Conservation (phyloP, 352 stramenopile genomes). For the Globisporangium perplexum region DNA sequence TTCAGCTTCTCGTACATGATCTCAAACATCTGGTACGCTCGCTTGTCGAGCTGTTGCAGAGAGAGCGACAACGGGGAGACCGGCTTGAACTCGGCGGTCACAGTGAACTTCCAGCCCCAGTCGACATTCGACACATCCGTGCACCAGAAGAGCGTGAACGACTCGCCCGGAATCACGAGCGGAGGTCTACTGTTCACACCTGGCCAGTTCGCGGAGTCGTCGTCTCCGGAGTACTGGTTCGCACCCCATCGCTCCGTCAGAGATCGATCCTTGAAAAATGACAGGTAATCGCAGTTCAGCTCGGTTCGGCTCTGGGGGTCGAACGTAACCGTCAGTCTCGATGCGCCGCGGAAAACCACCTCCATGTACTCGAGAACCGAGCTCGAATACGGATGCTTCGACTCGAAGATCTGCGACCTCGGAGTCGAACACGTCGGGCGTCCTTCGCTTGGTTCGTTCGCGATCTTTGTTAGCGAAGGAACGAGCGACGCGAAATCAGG, state of each 20-base stretch:
- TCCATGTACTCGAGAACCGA: conserved; percentile 77
- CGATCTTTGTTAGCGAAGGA: conserved; percentile 30
- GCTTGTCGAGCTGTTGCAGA: conserved; percentile 52
- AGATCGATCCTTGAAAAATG: conserved; percentile 81
- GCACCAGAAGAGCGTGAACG: conserved; percentile 81
- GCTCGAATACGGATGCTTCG: conserved; percentile 80
- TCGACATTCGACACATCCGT: conserved; percentile 85
- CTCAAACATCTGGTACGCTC: conserved; percentile 59
- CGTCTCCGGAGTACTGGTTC: conserved; percentile 59
- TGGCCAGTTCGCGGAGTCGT: conserved; percentile 76
- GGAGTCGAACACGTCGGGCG: conserved; percentile 40
- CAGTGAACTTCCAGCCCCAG: conserved; percentile 85
- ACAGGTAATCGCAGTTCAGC: conserved; percentile 72
- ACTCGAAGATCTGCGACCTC: conserved; percentile 72
- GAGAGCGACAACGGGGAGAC: conserved; percentile 36
- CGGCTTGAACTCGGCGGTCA: conserved; percentile 52
- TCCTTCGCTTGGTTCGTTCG: conserved; percentile 35
- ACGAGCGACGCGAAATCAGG: conserved; percentile 20
- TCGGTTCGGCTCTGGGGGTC: conserved; percentile 62
- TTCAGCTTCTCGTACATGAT: conserved; percentile 61
- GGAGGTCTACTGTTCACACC: conserved; percentile 45
- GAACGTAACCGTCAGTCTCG: conserved; percentile 63
- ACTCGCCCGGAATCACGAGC: conserved; percentile 69
- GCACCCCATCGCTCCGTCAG: conserved; percentile 57
- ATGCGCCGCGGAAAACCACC: conserved; percentile 67